Base-by-base conservation (phyloP, 2,329 filamentous ascomycete genomes). In the Acrodontium crateriforme region DNA sequence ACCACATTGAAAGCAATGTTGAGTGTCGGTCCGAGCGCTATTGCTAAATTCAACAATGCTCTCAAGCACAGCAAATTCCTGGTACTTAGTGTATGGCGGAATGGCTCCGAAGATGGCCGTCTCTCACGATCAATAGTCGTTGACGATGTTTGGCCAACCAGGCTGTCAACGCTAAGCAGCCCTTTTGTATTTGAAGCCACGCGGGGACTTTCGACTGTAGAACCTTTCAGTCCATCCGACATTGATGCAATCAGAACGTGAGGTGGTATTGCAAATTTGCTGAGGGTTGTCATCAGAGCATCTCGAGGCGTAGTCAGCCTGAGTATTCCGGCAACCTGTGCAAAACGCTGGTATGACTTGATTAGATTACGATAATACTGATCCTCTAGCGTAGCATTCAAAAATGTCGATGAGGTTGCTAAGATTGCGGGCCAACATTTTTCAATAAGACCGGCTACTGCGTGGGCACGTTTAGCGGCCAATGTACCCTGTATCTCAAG, bases 381-480 rank as follows among this genome's bases (percentile, higher is more conserved):
- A 1, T 82, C 78, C 49, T 98, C 89, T 3, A 98, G 62, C 0
- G 87, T 75, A 16, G 89, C 82, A 48, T 92, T 91, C 11, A 98
- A 60, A 48, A 95, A 98, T 0, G 87, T 94, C 0, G 89, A 98
- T 44, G 84, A 94, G 2, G 84, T 89, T 1, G 89, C 87, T 26
- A 98, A 69, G 20, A 95, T 76, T 9, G 89, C 89, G 25, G 89
- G 89, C 89, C 89, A 98, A 52, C 87, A 95, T 40, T 81, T 70
- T 3, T 91, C 82, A 14, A 98, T 78, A 30, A 98, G 78, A 7
- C 69, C 69, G 9, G 83, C 82, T 43, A 82, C 87, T 2, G 74
- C 72, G 45, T 75, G 71, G 31, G 95, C 73, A 27, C 83, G 78
- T 1, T 63, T 51, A 28, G 74, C 67, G 6, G 83, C 63, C 1